These are phyloP conservation scores for Lentithecium fluviatile DNA, from an alignment of 495 filamentous ascomycete species.

Conservation along the genomic window DNA sequence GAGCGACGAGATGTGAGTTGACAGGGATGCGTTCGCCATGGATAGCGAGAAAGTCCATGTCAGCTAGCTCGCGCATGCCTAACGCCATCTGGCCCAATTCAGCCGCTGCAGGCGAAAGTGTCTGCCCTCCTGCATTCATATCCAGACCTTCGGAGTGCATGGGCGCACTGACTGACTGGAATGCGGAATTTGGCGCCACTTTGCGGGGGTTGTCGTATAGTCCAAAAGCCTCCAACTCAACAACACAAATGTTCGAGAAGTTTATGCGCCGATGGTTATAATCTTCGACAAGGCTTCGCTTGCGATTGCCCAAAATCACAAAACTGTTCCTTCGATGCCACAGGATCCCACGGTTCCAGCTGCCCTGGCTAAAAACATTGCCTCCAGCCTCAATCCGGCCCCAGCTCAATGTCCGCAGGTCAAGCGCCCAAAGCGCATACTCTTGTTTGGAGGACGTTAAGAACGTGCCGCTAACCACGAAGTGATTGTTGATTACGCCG, in stretches of 20 bases:
- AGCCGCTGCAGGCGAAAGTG: slow-evolving; percentile 67
- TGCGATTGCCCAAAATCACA: slow-evolving; percentile 90
- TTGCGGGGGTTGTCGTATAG: slow-evolving; percentile 90
- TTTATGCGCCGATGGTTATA: slow-evolving; percentile 98
- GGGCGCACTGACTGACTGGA: slow-evolving; percentile 75
- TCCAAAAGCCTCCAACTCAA: slow-evolving; percentile 94
- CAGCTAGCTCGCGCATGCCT: slow-evolving; percentile 77
- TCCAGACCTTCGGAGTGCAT: slow-evolving; percentile 15
- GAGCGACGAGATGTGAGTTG: slow-evolving; percentile 81
- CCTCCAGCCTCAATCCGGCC: slow-evolving; percentile 94
- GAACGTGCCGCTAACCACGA: slow-evolving; percentile 95
- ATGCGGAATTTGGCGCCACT: slow-evolving; percentile 72
- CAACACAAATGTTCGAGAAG: slow-evolving; percentile 92
- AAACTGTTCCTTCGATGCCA: slow-evolving; percentile 93
- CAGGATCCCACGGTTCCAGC: slow-evolving; percentile 92
- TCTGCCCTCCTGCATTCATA: slow-evolving; percentile 64
- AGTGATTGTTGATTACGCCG: slow-evolving; percentile 88
- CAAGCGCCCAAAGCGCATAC: slow-evolving; percentile 95
- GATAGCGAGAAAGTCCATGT: slow-evolving; percentile 94
- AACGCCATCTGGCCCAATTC: slow-evolving; percentile 82
- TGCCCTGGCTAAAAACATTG: slow-evolving; percentile 88
- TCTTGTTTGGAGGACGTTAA: slow-evolving; percentile 97
- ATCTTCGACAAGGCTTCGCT: slow-evolving; percentile 91
- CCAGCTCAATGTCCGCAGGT: slow-evolving; percentile 85
- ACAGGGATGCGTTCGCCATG: slow-evolving; percentile 89